Evolutionary conservation across 163 green algal genomes (phyloP).

Genomic region (Prototheca wickerhamii): DNA sequence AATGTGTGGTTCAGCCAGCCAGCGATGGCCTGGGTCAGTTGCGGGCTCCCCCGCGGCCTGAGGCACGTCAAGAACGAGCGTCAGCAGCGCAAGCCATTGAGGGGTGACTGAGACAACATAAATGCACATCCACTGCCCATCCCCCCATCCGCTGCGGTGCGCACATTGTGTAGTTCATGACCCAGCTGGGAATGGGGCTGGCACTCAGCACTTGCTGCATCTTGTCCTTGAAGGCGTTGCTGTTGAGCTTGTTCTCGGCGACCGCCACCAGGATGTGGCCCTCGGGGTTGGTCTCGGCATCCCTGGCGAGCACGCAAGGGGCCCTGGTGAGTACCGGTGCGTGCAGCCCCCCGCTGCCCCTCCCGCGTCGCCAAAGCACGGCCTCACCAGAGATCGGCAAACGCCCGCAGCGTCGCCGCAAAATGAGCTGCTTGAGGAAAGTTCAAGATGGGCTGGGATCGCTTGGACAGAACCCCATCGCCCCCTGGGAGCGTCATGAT

Average conservation of each 20-base stretch:
- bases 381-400: too few species aligned
- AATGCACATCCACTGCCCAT: neutral
- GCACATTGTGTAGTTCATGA: slow-evolving; percentile 35
- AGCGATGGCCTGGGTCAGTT: slow-evolving; percentile 29
- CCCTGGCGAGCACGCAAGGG: too few species aligned
- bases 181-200: neutral
- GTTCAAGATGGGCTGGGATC: too few species aligned
- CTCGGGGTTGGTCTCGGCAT: slow-evolving; percentile 32
- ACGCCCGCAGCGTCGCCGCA: too few species aligned
- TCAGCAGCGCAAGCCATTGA: neutral
- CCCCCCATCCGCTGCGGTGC: neutral
- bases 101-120: neutral
- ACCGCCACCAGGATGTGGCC: slow-evolving; percentile 55
- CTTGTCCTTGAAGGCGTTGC: neutral
- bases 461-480: too few species aligned
- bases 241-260: slow-evolving; percentile 61
- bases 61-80: neutral
- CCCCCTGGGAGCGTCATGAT: too few species aligned
- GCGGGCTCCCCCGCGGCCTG: slow-evolving; percentile 26
- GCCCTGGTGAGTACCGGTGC: too few species aligned
- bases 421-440: too few species aligned
- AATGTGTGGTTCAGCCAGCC: slow-evolving; percentile 36
- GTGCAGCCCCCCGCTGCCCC: too few species aligned
- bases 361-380: too few species aligned
- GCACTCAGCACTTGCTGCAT: neutral